Evolutionary conservation across 2,329 filamentous ascomycete genomes (phyloP), one percentile per base, ranked within the genome.

Genomic region (Penicillium janthinellum): DNA sequence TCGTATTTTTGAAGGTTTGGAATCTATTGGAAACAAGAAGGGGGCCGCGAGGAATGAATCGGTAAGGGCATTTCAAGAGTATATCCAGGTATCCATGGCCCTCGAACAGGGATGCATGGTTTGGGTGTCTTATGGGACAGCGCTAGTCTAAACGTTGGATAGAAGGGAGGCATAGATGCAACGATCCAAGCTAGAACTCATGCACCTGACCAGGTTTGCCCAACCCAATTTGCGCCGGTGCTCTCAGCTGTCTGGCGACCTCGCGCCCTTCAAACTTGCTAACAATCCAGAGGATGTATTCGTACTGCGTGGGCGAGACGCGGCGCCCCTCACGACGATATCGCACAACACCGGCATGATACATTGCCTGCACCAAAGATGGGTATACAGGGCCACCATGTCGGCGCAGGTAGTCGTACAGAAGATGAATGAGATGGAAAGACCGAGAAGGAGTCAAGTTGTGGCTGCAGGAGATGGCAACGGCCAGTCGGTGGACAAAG

Each of bases 271-370:
- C 83, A 14, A 79, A 67, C 28, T 72, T 62, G 37, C 66, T 62
- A 20, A 84, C 76, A n/a, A 78, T 61, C n/a, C 67, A 61, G 44
- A 82, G 63, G 5, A 84, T 77, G 67, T 78, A 84, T 35, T 70
- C 64, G 56, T 82, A 73, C 58, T 75, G 73, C 31, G 63, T 63
- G 0, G 64, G 66, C 12, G 74, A 65, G 1, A 83, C 69, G 25
- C 66, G 66, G 2, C 66, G 59, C 1, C 75, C 75, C 35, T 74
- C 72, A 20, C 75, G 70, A 15, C 80, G 73, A 39, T 74, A 78
- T 15, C 81, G 73, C 25, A 78, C 71, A 25, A 85, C 72, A 15
- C 81, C 83, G 22, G 81, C 79, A 64, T 79, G 75, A 58, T 83
- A 82, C 66, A 86, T 64, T 0, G 83, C 81, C 35, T 80, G 77